A percentile compares a stretch with the other conserved stretches of the same genome.
Conservation (phyloP, 2,329 filamentous ascomycete genomes). For the Pseudogymnoascus destructans region DNA sequence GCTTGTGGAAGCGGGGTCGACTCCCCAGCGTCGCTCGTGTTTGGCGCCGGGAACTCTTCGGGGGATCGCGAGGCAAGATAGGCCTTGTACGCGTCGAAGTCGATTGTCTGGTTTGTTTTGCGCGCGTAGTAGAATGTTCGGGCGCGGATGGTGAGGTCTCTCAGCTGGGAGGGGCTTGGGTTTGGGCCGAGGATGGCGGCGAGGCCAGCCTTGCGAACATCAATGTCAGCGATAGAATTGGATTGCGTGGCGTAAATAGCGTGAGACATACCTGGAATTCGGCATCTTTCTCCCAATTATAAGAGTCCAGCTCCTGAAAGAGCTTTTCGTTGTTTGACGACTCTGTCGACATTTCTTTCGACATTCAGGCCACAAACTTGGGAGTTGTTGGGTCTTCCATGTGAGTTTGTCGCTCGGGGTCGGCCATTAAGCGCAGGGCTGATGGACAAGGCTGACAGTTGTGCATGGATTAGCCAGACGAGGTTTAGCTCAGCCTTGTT, state of each 20-base stretch:
- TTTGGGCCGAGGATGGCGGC: slow-evolving; percentile 48
- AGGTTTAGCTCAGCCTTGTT: background rate
- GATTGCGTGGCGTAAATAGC: background rate
- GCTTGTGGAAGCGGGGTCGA: background rate
- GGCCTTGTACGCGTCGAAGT: slow-evolving; percentile 53
- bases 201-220: slow-evolving; percentile 38
- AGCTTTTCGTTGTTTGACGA: slow-evolving; percentile 28
- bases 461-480: background rate
- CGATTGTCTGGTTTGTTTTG: slow-evolving; percentile 38
- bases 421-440: background rate
- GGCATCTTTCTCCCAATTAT: slow-evolving; percentile 54
- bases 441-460: slow-evolving; percentile 10
- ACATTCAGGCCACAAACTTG: background rate
- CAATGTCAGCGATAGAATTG: slow-evolving; percentile 8
- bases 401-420: background rate
- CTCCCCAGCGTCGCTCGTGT: slow-evolving; percentile 11
- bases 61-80: slow-evolving; percentile 38
- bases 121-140: slow-evolving; percentile 55
- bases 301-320: slow-evolving; percentile 50
- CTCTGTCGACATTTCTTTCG: slow-evolving; percentile 1
- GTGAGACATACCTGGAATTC: slow-evolving; percentile 45
- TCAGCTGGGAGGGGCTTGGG: slow-evolving; percentile 38
- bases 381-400: background rate
- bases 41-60: slow-evolving; percentile 15
- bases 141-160: slow-evolving; percentile 49